These are phyloP conservation scores for Yamadazyma kanchanaburiensis DNA, from an alignment of 1,139 yeast genomes.

Conservation along the genomic window DNA sequence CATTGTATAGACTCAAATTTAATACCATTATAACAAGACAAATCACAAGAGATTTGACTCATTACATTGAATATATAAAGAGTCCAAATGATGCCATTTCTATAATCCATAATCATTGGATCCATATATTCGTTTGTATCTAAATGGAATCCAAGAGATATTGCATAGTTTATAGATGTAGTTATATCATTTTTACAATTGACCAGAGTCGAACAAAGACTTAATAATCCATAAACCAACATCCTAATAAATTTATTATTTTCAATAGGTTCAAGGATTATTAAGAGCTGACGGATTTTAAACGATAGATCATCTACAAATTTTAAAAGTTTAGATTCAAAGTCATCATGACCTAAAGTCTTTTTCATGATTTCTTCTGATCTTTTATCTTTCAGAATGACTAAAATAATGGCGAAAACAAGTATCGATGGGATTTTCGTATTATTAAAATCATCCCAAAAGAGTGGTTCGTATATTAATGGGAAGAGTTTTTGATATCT, in stretches of 20 bases:
- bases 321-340: slow-evolving; percentile 5
- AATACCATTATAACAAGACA: neutral
- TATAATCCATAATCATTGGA: neutral
- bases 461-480: slow-evolving; percentile 22
- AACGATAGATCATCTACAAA: slow-evolving; percentile 26
- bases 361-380: slow-evolving; percentile 16
- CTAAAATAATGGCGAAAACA: slow-evolving; percentile 24
- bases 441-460: slow-evolving; percentile 26
- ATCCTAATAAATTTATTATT: slow-evolving; percentile 3
- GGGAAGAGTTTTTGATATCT: slow-evolving; percentile 33
- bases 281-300: slow-evolving; percentile 29
- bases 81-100: slow-evolving; percentile 5
- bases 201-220: slow-evolving; percentile 1
- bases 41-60: neutral
- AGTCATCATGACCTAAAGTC: slow-evolving; percentile 3
- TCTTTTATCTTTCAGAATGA: slow-evolving; percentile 25
- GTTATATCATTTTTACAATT: slow-evolving; percentile 24
- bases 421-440: slow-evolving; percentile 21
- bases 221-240: slow-evolving; percentile 3
- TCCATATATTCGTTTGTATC: slow-evolving; percentile 1
- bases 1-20: neutral
- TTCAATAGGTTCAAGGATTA: slow-evolving; percentile 16
- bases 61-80: slow-evolving; percentile 3
- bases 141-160: slow-evolving; percentile 4
- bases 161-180: slow-evolving; percentile 11